Base-by-base conservation (phyloP, 129 eudicot genomes). In the Heracleum sosnowskyi region DNA sequence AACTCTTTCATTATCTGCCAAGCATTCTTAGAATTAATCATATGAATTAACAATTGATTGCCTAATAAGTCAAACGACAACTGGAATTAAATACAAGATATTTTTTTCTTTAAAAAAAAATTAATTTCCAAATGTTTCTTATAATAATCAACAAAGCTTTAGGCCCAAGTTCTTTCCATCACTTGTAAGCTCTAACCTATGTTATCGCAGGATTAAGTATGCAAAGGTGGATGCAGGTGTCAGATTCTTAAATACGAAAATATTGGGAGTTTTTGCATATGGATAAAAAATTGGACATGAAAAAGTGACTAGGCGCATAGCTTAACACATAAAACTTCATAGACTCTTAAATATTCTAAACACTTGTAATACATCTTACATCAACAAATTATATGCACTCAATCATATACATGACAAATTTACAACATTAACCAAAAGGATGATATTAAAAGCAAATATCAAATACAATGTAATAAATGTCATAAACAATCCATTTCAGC, bases 1-100 rank as follows among this genome's bases (percentile, higher is more conserved):
- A 96, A 80, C 80, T 96, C 97, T 84, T 90, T 96, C 93, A 96
- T 96, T 79, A 92, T 88, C 98, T 94, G 89, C 62, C 80, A 24
- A 26, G 41, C 46, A 77, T 39, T 74, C 4, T 29, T 47, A 45
- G 20, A 69, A 55, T 74, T 17, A 75, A 47, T 69, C 35, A 73
- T 4, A 73, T 11, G 10, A 2, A 28, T 4, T 13, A 16, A 3
- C 5, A 71, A 72, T 11, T 39, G 53, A 70, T 70, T 24, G 51
- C 28, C 51, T 70, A 17, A 72, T 11, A 40, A 40, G 24, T 11
- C 20, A 72, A 41, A 39, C 11, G 22, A 40, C 2, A 39, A 3
- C 7, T 24, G 16, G 16, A 40, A 39, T 57, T 22, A 5, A 69
- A 7, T 37, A 20, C 22, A 37, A 37, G 47, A 16, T 24, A 40